Percentiles rank a stretch among this genome's conserved stretches.
phyloP scores from a whole-genome alignment of 768 basidiomycete species.

The Phylloporus sp. region DNA sequence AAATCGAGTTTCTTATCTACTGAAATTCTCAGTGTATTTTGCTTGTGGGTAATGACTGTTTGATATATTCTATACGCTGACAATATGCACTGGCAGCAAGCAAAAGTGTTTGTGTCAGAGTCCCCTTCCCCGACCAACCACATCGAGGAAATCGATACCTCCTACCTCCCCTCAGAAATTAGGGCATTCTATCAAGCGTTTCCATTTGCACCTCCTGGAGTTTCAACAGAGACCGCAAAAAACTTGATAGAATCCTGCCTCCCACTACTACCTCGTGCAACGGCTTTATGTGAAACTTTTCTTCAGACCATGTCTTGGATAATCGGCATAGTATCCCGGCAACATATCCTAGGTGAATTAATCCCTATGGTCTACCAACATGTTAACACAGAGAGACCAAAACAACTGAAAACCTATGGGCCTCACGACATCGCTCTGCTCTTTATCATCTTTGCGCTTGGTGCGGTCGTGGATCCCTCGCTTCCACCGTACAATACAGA shows the following conservation, averaged over 20 bases:
- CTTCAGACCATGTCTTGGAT: conserved; percentile 49
- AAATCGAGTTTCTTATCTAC: conserved; percentile 2
- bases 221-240: conserved; percentile 33
- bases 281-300: conserved; percentile 43
- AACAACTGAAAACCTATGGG: conserved; percentile 30
- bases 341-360: conserved; percentile 41
- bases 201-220: conserved; percentile 41
- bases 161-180: conserved; percentile 44
- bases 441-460: conserved; percentile 45
- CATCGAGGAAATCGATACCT: conserved; percentile 38
- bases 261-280: conserved; percentile 41
- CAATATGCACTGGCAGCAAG: conserved; percentile 1
- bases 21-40: conserved; percentile 36
- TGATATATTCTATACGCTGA: not conserved
- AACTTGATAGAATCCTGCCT: conserved; percentile 43
- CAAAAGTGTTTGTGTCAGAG: conserved; percentile 9
- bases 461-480: conserved; percentile 44
- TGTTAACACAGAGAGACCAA: not conserved
- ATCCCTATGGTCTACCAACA: conserved; percentile 42
- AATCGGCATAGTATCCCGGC: conserved; percentile 46
- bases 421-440: conserved; percentile 50
- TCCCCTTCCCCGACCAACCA: conserved; percentile 8
- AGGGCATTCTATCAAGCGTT: conserved; percentile 42
- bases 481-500: conserved; percentile 47
- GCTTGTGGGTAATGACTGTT: conserved; percentile 31